Evolutionary conservation across 129 eudicot species (phyloP).

Genomic region (Flaveria ramosissima): DNA sequence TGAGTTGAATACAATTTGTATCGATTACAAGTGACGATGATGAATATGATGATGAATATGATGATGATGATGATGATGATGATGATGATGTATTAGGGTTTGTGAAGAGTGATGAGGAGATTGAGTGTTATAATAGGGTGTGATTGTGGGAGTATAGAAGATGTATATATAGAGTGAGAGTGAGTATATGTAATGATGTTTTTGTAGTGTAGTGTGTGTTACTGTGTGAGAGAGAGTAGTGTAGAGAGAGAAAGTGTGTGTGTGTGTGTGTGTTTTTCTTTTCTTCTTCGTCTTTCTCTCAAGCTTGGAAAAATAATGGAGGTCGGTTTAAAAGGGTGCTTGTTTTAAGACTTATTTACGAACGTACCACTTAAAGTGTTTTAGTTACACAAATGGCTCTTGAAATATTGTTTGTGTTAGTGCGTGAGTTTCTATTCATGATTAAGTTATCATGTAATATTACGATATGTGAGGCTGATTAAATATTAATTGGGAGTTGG

Average conservation of each 20-base stretch:
- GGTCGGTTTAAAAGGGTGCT: slow-evolving; percentile 33
- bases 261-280: neutral
- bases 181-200: slow-evolving; percentile 15
- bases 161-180: slow-evolving; percentile 21
- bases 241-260: neutral
- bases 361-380: slow-evolving; percentile 2
- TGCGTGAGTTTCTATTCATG: no score
- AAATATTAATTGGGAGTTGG: no score
- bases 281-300: slow-evolving; percentile 22
- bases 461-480: no score
- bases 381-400: neutral
- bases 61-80: neutral
- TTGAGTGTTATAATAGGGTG: neutral
- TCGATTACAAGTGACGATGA: neutral
- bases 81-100: slow-evolving; percentile 27
- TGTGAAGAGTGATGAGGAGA: neutral
- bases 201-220: slow-evolving; percentile 7
- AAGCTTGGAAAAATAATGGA: slow-evolving; percentile 29
- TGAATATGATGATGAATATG: no score
- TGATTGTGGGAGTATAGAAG: slow-evolving; percentile 8
- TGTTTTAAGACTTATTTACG: slow-evolving; percentile 27
- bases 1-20: neutral
- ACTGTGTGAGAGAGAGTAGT: slow-evolving; percentile 25
- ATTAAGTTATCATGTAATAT: no score
- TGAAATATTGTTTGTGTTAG: no score